phyloP scores from a whole-genome alignment of 208 protist species.

The Wallacemonas sp. region DNA sequence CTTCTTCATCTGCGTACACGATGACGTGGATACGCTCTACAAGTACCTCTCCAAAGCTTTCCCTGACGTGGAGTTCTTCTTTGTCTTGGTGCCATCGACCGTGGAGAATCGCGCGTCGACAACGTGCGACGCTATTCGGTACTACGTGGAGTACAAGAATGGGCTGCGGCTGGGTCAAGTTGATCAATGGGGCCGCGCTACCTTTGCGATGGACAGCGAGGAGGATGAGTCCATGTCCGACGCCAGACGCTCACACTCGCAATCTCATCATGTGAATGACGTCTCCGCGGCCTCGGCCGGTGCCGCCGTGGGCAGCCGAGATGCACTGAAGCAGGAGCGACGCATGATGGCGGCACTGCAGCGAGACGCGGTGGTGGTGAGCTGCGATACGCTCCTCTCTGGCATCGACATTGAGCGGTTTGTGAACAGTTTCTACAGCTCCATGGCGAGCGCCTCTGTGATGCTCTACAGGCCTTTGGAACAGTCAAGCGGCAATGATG shows the following conservation, averaged over 20 bases:
- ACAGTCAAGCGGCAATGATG: neutral
- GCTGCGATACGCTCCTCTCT: slow-evolving; percentile 80
- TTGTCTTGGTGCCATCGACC: slow-evolving; percentile 59
- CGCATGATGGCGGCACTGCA: slow-evolving; percentile 35
- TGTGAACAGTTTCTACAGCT: slow-evolving; percentile 75
- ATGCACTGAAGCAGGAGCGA: slow-evolving; percentile 42
- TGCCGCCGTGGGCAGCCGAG: neutral
- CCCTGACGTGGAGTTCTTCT: slow-evolving; percentile 58
- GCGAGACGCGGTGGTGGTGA: slow-evolving; percentile 75
- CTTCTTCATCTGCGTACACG: slow-evolving; percentile 83
- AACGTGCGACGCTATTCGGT: slow-evolving; percentile 73
- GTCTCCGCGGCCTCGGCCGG: neutral
- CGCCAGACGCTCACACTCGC: neutral
- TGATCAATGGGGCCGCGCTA: slow-evolving; percentile 14
- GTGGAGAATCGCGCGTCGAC: slow-evolving; percentile 54
- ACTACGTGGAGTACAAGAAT: slow-evolving; percentile 75
- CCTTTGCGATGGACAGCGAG: slow-evolving; percentile 12
- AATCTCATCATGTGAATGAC: neutral
- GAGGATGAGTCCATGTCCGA: slow-evolving; percentile 8
- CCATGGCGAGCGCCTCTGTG: slow-evolving; percentile 60
- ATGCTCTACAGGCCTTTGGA: slow-evolving; percentile 65
- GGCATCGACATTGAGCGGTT: slow-evolving; percentile 71
- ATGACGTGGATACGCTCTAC: slow-evolving; percentile 58
- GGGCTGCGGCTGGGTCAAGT: slow-evolving; percentile 41
- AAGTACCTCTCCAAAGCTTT: slow-evolving; percentile 69